Evolutionary conservation across 306 rosid species (phyloP), one percentile per base, ranked within the genome.

Genomic region (Senna tora): DNA sequence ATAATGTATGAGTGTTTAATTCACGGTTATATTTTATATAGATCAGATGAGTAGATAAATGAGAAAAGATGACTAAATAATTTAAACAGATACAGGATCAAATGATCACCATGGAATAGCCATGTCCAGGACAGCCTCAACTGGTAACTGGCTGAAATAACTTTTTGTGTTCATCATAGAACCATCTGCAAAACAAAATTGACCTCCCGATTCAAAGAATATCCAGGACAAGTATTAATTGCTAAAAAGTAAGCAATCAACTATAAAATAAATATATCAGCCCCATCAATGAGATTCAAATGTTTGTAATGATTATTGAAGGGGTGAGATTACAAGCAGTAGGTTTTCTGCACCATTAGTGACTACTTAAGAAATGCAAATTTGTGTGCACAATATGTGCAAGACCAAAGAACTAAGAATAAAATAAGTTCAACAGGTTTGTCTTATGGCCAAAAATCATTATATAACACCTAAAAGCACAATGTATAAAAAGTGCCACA

Each of bases 161-260:
- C 64, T 74, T 86, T 82, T 91, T 91, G 80, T 71, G 42, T 77
- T 82, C 91, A 57, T 91, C 97, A 69, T 88, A 91, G 61, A 82
- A 75, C 95, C 92, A 91, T 80, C 97, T 91, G 89, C 80, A 80
- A 79, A 63, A 78, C n/a, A 39, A 62, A 62, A 62, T 43, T 5
- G 5, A 62, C 33, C 9, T 61, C 30, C 25, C 9, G 39, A 25
- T n/a, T 62, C 16, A 62, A 38, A 39, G 49, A 62, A 19, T 62
- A 62, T 39, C 50, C 33, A 39, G 17, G 67, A 62, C 17, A 67
- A 65, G 20, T 19, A 17, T 20, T 19, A 25, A 62, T 7, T 2
- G 16, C 25, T 19, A 19, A 62, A 62, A 61, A 9, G 41, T 14
- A 54, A 9, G 43, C 45, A 68, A 52, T 36, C 49, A 49, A 39